A percentile compares a stretch with the other conserved stretches of the same genome.
Evolutionary conservation across 1,139 yeast species (phyloP).

Genomic region (Pichia sp.): DNA sequence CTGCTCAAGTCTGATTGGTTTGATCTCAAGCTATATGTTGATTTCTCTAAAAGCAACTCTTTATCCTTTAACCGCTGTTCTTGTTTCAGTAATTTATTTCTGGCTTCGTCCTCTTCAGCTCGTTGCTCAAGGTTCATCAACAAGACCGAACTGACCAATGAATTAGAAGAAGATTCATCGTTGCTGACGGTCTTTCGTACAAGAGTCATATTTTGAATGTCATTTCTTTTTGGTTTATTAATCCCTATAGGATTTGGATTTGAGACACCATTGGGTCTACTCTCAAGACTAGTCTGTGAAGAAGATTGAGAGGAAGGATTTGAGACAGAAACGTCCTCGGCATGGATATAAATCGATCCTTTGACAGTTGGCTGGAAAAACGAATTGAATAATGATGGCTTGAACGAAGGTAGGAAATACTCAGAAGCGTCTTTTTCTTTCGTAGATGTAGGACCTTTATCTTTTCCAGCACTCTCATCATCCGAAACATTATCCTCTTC

Average conservation of each 20-base stretch:
- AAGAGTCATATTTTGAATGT: no score
- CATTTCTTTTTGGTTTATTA: no score
- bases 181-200: no score
- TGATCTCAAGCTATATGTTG: not conserved
- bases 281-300: no score
- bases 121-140: slow-evolving; percentile 9
- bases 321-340: not conserved
- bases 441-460: not conserved
- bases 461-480: not conserved
- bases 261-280: no score
- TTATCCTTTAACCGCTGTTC: slow-evolving; percentile 3
- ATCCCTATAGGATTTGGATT: no score
- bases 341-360: slow-evolving; percentile 17
- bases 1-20: not conserved
- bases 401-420: slow-evolving; percentile 10
- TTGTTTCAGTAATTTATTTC: slow-evolving; percentile 1
- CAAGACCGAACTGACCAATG: no score
- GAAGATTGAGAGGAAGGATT: no score
- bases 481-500: no score
- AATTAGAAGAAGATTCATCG: no score
- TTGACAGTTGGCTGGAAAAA: slow-evolving; percentile 19
- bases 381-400: slow-evolving; percentile 18
- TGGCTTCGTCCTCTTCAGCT: slow-evolving; percentile 8
- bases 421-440: not conserved
- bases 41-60: not conserved